Evolutionary conservation across 306 rosid genomes (phyloP), one percentile per base, ranked within the genome.

Genomic region (Cicer yamashitae): DNA sequence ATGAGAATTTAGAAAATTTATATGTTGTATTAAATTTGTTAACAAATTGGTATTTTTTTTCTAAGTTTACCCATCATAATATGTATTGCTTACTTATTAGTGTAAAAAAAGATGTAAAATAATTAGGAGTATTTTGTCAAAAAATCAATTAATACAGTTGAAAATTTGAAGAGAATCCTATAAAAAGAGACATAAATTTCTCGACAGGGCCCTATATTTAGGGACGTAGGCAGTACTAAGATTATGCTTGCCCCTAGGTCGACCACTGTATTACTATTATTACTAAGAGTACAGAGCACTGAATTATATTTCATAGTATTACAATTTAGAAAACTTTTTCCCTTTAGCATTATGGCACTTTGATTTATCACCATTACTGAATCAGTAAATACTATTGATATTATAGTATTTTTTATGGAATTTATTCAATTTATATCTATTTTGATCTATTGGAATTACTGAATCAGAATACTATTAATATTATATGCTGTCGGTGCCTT

Each of bases 201-300:
- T 54, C 2, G n/a, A 18, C 34, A 54, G 61, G 61, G 37, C 20
- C 37, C 13, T 20, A 54, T 54, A 47, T 30, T 18, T 18, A 18
- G 61, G 18, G 61, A 54, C 8, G 7, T 37, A 22, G 34, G 13
- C 9, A 0, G 38, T 56, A 2, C 62, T 37, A 46, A 18, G 47
- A 13, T 65, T 80, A 46, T 10, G 52, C 71, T 45, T 80, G 59
- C 58, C 76, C 18, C 59, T 17, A 7, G 67, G 17, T 47, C 62
- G 40, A 40, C 45, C 10, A 50, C 20, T 41, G 50, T 30, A 51
- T 71, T 64, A 45, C 39, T 3, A 47, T 44, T 12, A 57, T 45
- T 34, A 34, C 20, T 11, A 1, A 47, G 8, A 41, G 41, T 18
- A 37, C 44, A 54, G 41, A n/a, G 13, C 10, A 68, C 45, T 38